A percentile compares a stretch with the other conserved stretches of the same genome.
Conservation (phyloP, 257 asterid genomes). For the Orobanche coerulescens region DNA sequence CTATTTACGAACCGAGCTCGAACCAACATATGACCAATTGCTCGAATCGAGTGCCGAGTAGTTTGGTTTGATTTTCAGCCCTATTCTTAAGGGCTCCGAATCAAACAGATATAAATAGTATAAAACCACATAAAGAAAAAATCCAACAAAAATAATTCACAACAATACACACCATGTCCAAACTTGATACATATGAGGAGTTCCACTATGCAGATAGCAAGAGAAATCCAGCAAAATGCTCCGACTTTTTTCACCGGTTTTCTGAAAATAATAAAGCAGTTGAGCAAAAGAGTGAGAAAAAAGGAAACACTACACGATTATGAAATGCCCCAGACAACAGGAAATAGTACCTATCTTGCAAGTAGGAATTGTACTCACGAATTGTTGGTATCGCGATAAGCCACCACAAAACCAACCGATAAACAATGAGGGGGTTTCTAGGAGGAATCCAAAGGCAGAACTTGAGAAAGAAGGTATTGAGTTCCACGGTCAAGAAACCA, state of each 20-base stretch:
- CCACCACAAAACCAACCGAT: conserved; percentile 90
- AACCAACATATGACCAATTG: no score
- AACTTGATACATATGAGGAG: conserved; percentile 89
- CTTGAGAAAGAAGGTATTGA: conserved; percentile 85
- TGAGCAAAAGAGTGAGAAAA: not conserved
- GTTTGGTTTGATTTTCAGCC: no score
- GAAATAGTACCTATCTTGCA: conserved; percentile 78
- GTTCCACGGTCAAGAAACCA: conserved; percentile 79
- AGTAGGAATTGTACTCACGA: conserved; percentile 87
- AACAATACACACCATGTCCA: conserved; percentile 56
- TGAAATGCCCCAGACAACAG: not conserved
- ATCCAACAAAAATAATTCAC: not conserved
- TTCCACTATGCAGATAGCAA: conserved; percentile 90
- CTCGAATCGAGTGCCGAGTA: no score
- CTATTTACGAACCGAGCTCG: no score
- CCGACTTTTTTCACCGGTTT: conserved; percentile 77
- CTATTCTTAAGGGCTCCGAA: not conserved
- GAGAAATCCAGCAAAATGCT: conserved; percentile 86
- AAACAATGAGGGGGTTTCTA: conserved; percentile 65
- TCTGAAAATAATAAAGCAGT: conserved; percentile 32
- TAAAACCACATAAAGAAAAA: not conserved
- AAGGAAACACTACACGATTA: not conserved
- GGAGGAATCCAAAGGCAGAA: conserved; percentile 98
- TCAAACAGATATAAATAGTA: not conserved
- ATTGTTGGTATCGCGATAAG: conserved; percentile 93